A percentile compares a stretch with the other conserved stretches of the same genome.
phyloP scores from a whole-genome alignment of 148 eudicot species.

The Amaranthus cruentus region DNA sequence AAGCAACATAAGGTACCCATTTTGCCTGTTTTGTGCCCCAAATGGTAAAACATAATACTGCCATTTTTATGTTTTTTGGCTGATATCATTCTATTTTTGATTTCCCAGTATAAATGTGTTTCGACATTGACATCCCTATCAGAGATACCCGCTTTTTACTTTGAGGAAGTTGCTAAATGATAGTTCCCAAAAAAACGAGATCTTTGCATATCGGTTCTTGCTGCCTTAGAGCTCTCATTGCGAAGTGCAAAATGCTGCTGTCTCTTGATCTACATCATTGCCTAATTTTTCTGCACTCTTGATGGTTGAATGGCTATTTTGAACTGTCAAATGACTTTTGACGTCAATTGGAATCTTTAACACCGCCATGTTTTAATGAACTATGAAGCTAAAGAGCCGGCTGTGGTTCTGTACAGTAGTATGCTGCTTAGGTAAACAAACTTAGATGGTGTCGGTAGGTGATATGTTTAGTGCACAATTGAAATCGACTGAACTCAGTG shows the following conservation, averaged over 20 bases:
- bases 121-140: constrained; percentile 49
- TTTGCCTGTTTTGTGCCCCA: background rate
- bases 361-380: background rate
- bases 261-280: background rate
- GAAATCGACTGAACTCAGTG: background rate
- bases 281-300: background rate
- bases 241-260: background rate
- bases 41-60: background rate
- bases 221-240: background rate
- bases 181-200: background rate
- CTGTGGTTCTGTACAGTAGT: constrained; percentile 2
- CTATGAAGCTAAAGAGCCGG: background rate
- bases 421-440: constrained; percentile 9
- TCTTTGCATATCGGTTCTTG: background rate
- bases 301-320: background rate
- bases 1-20: constrained; percentile 67
- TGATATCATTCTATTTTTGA: constrained; percentile 15
- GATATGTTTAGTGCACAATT: background rate
- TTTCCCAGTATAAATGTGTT: constrained; percentile 66
- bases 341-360: background rate
- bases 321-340: background rate
- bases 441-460: background rate
- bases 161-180: constrained; percentile 38
- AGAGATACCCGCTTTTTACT: constrained; percentile 52
- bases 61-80: background rate